These are phyloP conservation scores for Hypoxylon sp. DNA, from an alignment of 2,329 filamentous ascomycete species.

Conservation along the genomic window DNA sequence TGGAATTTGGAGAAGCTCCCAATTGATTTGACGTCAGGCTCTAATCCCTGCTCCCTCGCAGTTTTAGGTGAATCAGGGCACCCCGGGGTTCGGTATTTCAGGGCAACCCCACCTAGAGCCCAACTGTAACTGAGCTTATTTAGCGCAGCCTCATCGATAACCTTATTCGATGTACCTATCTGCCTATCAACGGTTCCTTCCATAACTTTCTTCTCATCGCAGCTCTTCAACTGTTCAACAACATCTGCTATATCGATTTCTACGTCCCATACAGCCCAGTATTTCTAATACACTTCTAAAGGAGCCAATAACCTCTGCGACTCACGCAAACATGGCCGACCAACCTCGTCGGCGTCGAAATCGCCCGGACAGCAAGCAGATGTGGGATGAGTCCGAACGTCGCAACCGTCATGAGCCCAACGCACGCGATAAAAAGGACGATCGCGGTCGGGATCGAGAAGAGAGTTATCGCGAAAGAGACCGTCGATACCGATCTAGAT, in stretches of 20 bases:
- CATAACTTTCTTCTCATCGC: slow-evolving; percentile 12
- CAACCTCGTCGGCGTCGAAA: slow-evolving; percentile 59
- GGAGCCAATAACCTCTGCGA: neutral
- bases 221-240: no score
- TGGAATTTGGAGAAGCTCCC: slow-evolving; percentile 42
- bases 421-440: slow-evolving; percentile 48
- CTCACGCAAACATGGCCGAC: slow-evolving; percentile 61
- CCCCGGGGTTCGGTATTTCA: slow-evolving; percentile 11
- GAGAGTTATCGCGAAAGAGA: slow-evolving; percentile 50
- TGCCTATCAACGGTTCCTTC: neutral
- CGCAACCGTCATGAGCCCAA: slow-evolving; percentile 51
- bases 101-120: slow-evolving; percentile 33
- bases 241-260: neutral
- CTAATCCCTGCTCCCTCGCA: slow-evolving; percentile 16
- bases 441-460: slow-evolving; percentile 51
- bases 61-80: slow-evolving; percentile 6
- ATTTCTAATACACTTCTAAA: neutral
- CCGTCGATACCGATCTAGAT: slow-evolving; percentile 45
- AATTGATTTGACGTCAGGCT: slow-evolving; percentile 46
- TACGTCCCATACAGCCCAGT: neutral
- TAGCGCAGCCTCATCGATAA: slow-evolving; percentile 31
- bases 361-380: slow-evolving; percentile 69
- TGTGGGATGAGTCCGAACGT: slow-evolving; percentile 70
- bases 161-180: slow-evolving; percentile 14
- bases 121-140: slow-evolving; percentile 28